Evolutionary conservation across 352 stramenopile genomes (phyloP), one percentile per base, ranked within the genome.

Genomic region (Pythium rishiriense): DNA sequence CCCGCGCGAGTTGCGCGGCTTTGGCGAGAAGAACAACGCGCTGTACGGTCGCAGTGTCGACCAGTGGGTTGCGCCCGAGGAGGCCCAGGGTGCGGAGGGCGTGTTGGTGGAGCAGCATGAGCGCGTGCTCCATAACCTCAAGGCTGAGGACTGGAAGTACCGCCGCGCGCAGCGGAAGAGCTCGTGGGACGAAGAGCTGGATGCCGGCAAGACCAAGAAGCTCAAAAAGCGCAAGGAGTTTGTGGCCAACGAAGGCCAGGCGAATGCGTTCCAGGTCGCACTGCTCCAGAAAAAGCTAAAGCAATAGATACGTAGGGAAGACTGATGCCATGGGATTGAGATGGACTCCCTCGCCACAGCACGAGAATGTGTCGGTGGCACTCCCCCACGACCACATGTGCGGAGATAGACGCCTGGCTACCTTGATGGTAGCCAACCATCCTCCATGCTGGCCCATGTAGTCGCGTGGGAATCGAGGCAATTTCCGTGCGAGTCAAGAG

Each of bases 201-300:
- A 94, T 59, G 52, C 58, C 10, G 86, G 86, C 37, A 90, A 94
- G 53, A 54, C 86, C 10, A 93, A 93, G 61, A 94, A 93, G 71
- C 67, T 93, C 52, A 91, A 91, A 72, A 91, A 91, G 66, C 80
- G 83, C 54, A 93, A 91, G 52, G 82, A 88, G 50, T 94, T 94
- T 59, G 71, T 90, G 17, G 28, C 82, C 9, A 94, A 94, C 60
- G 73, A 94, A 79, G 86, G 86, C 48, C 69, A 64, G 42, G 64
- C 72, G 19, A 94, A 94, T 68, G 74, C 69, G 29, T 94, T 94
- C 67, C 83, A 91, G 59, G 69, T 62, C 1, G 71, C 77, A 48
- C 62, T 90, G 25, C 68, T 87, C 51, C 70, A 72, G 39, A 90
- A 91, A 68, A 91, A 87, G 64, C 73, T 80, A 24, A 64, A 65